These are phyloP conservation scores for Sugiyamaella floridensis DNA, from an alignment of 805 yeast species.

Conservation along the genomic window DNA sequence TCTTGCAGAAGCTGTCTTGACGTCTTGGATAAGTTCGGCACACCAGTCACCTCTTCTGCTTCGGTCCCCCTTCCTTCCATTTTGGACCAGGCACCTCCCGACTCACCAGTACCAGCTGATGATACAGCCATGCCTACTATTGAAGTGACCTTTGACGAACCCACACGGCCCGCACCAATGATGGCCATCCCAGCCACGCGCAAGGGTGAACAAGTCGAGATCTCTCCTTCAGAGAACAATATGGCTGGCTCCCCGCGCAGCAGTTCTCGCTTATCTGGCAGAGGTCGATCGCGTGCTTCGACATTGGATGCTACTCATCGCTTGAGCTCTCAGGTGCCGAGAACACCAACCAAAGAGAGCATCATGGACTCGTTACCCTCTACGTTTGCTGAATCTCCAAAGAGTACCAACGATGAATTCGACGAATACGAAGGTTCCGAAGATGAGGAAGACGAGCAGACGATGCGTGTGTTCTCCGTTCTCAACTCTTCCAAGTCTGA, in stretches of 20 bases:
- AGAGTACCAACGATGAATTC: not conserved
- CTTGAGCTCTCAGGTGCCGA: not conserved
- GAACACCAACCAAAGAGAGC: not conserved
- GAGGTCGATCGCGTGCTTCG: conserved; percentile 12
- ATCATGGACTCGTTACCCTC: conserved; percentile 1
- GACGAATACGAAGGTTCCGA: conserved; percentile 6
- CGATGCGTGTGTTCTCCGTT: conserved; percentile 19
- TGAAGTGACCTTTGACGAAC: conserved; percentile 27
- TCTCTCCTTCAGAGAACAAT: conserved; percentile 30
- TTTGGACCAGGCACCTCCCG: conserved; percentile 15
- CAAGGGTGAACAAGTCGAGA: conserved; percentile 72
- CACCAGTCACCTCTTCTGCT: not conserved
- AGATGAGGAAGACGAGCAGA: conserved; percentile 22
- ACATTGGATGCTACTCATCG: conserved; percentile 13
- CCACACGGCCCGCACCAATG: conserved; percentile 47
- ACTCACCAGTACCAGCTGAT: conserved; percentile 6
- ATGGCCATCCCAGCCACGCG: conserved; percentile 80
- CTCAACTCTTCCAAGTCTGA: conserved; percentile 12
- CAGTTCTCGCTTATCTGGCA: not conserved
- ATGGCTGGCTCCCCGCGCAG: conserved; percentile 1
- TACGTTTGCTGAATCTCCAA: not conserved
- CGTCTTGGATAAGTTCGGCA: conserved; percentile 52
- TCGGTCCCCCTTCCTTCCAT: not conserved
- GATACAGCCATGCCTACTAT: conserved; percentile 18
- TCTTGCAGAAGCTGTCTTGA: conserved; percentile 69